Evolutionary conservation across 768 basidiomycete species (phyloP).

Genomic region (Amanita jacksonii): DNA sequence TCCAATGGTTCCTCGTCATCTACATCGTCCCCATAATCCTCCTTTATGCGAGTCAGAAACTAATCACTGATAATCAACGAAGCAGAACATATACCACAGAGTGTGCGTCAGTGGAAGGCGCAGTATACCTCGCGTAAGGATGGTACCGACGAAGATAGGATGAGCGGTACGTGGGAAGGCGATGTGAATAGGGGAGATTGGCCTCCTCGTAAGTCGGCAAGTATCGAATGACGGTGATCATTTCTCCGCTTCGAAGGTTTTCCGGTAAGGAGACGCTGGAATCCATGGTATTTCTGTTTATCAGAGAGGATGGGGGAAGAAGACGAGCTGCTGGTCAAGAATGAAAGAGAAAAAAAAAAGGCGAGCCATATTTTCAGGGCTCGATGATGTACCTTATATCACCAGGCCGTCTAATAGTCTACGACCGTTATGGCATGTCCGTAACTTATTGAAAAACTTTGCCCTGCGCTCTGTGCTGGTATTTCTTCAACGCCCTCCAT

Average conservation of each 20-base stretch:
- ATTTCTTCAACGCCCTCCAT: too few relatives aligned
- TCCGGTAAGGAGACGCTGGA: too few relatives aligned
- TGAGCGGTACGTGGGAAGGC: conserved; percentile 1
- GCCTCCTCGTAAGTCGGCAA: conserved; percentile 1
- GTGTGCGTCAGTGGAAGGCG: not conserved
- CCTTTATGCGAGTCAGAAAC: not conserved
- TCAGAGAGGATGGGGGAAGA: not conserved
- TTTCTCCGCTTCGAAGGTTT: not conserved
- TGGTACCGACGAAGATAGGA: conserved; percentile 4
- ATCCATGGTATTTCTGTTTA: too few relatives aligned
- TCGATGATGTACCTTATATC: too few relatives aligned
- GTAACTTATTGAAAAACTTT: too few relatives aligned
- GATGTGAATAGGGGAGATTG: not conserved
- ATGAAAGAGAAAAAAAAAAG: too few relatives aligned
- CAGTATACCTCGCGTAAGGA: conserved; percentile 1
- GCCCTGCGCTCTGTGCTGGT: too few relatives aligned
- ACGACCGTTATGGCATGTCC: too few relatives aligned
- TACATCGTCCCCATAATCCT: not conserved
- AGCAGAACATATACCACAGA: not conserved
- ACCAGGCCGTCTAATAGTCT: too few relatives aligned
- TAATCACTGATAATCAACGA: too few relatives aligned
- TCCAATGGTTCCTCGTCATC: not conserved
- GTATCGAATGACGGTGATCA: not conserved
- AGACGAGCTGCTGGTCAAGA: not conserved
- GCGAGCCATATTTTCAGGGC: too few relatives aligned